phyloP scores from a whole-genome alignment of 2,329 filamentous ascomycete species.

The Xylariales sp. region DNA sequence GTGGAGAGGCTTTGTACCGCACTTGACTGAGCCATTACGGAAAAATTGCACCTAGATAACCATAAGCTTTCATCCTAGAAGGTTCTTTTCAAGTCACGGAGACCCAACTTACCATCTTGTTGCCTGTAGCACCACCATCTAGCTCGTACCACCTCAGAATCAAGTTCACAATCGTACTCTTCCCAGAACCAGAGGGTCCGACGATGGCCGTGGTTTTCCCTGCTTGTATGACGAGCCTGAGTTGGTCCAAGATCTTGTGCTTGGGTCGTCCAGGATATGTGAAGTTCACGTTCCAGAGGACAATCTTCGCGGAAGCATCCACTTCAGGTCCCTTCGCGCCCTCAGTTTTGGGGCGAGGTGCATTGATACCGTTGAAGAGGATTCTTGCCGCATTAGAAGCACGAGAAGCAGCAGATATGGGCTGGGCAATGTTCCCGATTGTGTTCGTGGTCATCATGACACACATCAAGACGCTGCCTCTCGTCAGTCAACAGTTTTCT shows the following conservation, averaged over 20 bases:
- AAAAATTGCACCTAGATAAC: constrained; percentile 19
- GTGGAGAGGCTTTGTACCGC: constrained; percentile 48
- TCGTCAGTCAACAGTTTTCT: constrained; percentile 10
- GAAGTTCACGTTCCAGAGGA: constrained; percentile 62
- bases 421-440: constrained; percentile 51
- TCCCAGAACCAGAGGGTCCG: constrained; percentile 67
- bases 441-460: constrained; percentile 55
- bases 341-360: constrained; percentile 33
- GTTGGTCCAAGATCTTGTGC: constrained; percentile 56
- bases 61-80: no score
- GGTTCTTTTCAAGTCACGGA: not conserved
- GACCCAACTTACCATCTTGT: constrained; percentile 18
- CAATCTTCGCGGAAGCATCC: constrained; percentile 47
- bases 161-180: constrained; percentile 69
- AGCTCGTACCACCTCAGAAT: constrained; percentile 70
- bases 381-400: constrained; percentile 52
- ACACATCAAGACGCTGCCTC: constrained; percentile 43
- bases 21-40: constrained; percentile 45
- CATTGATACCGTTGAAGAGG: constrained; percentile 51
- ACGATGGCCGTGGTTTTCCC: constrained; percentile 73
- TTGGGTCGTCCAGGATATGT: constrained; percentile 64
- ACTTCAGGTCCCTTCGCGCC: constrained; percentile 43
- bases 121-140: constrained; percentile 33
- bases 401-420: constrained; percentile 52
- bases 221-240: constrained; percentile 53